A percentile compares a stretch with the other conserved stretches of the same genome.
phyloP scores from a whole-genome alignment of 768 basidiomycete genomes.

The Podaxis sp. region DNA sequence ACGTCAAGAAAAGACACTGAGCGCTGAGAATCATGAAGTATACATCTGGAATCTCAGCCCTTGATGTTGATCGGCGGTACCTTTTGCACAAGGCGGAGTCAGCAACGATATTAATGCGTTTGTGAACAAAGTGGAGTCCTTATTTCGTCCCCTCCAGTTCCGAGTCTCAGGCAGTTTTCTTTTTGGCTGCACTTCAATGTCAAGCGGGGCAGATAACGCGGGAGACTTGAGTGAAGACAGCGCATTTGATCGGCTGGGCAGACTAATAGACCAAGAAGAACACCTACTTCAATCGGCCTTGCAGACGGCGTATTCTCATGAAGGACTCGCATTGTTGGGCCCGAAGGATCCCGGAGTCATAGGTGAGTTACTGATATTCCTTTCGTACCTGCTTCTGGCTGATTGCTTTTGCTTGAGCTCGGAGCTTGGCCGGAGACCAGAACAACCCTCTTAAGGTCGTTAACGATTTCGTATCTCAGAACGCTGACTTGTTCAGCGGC shows the following conservation, averaged over 20 bases:
- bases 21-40: not conserved
- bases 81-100: not conserved
- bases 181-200: not conserved
- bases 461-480: constrained; percentile 16
- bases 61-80: not conserved
- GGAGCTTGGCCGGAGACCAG: constrained; percentile 4
- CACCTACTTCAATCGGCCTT: constrained; percentile 6
- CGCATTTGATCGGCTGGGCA: not conserved
- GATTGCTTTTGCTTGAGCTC: not conserved
- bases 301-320: constrained; percentile 10
- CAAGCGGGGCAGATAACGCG: not conserved
- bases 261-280: constrained; percentile 2
- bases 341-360: constrained; percentile 8
- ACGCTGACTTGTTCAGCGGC: constrained; percentile 10
- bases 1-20: not conserved
- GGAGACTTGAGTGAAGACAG: not conserved
- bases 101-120: not conserved
- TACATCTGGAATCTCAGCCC: not conserved
- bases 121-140: not conserved
- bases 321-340: not conserved
- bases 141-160: not conserved
- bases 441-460: constrained; percentile 12
- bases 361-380: not conserved
- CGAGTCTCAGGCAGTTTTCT: not conserved
- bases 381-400: not conserved